These are phyloP conservation scores for Ceratocystis huliohia DNA, from an alignment of 2,329 filamentous ascomycete species.

Conservation along the genomic window DNA sequence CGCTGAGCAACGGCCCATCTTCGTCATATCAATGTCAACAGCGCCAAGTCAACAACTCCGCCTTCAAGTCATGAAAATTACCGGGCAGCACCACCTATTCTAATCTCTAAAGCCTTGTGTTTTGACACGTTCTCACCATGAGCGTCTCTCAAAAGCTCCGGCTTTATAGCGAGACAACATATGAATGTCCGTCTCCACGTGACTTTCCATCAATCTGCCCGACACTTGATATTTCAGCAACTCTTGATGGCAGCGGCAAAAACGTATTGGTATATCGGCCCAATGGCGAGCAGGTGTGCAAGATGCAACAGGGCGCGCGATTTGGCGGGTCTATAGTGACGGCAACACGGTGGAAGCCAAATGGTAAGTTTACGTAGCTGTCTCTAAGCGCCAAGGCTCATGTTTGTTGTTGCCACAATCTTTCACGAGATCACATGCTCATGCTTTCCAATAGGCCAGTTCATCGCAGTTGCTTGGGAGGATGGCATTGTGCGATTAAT, in stretches of 20 bases:
- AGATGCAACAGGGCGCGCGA: conserved; percentile 35
- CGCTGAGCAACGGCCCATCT: background rate
- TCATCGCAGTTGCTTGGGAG: conserved; percentile 71
- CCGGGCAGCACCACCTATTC: background rate
- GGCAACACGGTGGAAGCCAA: conserved; percentile 51
- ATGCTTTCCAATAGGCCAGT: conserved; percentile 38
- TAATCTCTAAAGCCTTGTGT: background rate
- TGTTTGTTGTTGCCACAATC: background rate
- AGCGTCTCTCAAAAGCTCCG: conserved; percentile 30
- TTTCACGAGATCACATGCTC: background rate
- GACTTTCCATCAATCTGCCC: conserved; percentile 63
- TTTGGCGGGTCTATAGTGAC: conserved; percentile 31
- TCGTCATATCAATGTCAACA: background rate
- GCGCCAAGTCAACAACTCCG: background rate
- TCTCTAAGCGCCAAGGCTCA: background rate
- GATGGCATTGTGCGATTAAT: conserved; percentile 67
- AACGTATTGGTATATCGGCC: conserved; percentile 66
- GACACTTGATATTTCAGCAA: conserved; percentile 68
- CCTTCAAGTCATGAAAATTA: background rate
- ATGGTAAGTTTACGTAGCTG: conserved; percentile 40
- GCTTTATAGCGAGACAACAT: conserved; percentile 44
- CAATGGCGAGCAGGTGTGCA: conserved; percentile 54
- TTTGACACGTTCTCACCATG: conserved; percentile 11
- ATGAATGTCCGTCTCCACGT: conserved; percentile 42
- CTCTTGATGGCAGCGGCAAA: conserved; percentile 52